Base-by-base conservation (phyloP, 305 asterid species). In the Petunia hybrid region DNA sequence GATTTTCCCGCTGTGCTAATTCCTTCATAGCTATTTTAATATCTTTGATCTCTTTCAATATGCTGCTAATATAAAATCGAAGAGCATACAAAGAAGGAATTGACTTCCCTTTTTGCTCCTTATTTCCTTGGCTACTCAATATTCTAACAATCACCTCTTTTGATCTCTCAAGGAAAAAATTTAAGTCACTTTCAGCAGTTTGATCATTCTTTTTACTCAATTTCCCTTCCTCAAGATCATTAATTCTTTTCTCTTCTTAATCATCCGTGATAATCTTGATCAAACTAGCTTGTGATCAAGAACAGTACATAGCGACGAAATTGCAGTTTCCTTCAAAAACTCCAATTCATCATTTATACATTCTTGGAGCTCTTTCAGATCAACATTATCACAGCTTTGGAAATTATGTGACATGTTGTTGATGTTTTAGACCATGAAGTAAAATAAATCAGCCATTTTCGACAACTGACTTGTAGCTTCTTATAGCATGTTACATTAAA, bases 11-110 rank as follows among this genome's bases (percentile, higher is more conserved):
- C 39, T 74, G 84, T 45, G 83, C 55, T 31, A 89, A 68, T 77
- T 91, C 95, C 80, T 63, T 85, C 45, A 84, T 76, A 40, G 60
- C 76, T 0, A 84, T 73, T 62, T 85, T 82, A 39, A 79, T 38
- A 65, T 85, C 83, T 51, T 83, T 83, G 59, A 87, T 75, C 84
- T 91, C 95, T 81, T 78, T 88, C 77, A 68, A 62, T 76, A 87
- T 69, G 16, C 91, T 82, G 63, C 76, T 77, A 67, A 90, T 74
- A 91, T 97, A 90, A 81, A 88, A 92, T 60, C 89, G 83, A 53
- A 85, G 48, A 36, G 94, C 88, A 66, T 86, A 85, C 4, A 90
- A 36, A 41, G 86, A 86, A 36, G 62, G 64, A 56, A 75, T 70
- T 75, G 82, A 66, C 59, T 55, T 86, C 78, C 82, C 89, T 83